These are phyloP conservation scores for Medicago arabica DNA, from an alignment of 306 rosid genomes.

Conservation along the genomic window DNA sequence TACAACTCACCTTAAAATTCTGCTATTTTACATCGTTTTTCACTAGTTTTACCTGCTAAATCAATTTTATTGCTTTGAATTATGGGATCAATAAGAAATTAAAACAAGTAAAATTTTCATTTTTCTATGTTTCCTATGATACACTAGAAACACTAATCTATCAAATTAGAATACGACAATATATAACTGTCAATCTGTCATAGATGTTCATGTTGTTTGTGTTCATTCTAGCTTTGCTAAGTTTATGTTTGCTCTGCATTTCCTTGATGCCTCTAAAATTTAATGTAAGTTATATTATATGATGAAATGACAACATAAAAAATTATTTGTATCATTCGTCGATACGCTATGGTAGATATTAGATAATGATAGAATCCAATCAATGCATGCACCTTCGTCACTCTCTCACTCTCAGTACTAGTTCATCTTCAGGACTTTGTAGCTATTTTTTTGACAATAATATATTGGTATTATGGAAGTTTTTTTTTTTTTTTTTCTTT, in stretches of 20 bases:
- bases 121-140: too few species aligned
- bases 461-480: too few species aligned
- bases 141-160: neutral
- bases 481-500: too few species aligned
- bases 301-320: neutral
- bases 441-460: too few species aligned
- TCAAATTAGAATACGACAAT: too few species aligned
- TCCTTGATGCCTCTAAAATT: neutral
- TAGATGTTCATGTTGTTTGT: neutral
- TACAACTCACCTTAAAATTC: neutral
- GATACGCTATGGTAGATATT: neutral
- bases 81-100: too few species aligned
- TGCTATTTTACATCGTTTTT: neutral
- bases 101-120: too few species aligned
- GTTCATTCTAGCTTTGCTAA: neutral
- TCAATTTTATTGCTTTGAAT: too few species aligned
- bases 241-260: neutral
- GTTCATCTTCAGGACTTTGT: neutral
- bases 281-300: neutral
- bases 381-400: neutral
- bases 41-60: neutral
- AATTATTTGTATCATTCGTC: neutral
- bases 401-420: neutral
- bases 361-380: neutral
- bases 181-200: neutral